Evolutionary conservation across 306 rosid species (phyloP).

Genomic region (Quercus cerris): DNA sequence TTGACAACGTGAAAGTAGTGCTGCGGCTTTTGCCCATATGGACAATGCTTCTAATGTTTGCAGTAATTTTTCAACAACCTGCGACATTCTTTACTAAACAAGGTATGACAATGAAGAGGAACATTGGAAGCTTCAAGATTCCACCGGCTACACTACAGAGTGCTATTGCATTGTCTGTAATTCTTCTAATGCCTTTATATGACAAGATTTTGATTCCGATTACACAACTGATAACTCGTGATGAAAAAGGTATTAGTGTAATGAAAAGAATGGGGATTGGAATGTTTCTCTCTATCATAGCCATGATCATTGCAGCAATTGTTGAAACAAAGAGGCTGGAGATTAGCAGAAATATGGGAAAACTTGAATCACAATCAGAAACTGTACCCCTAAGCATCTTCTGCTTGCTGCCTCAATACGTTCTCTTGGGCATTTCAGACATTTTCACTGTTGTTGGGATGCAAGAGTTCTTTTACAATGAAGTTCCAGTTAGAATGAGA

Average conservation of each 20-base stretch:
- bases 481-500: constrained; percentile 77
- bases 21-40: constrained; percentile 77
- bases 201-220: constrained; percentile 70
- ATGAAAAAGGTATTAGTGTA: constrained; percentile 65
- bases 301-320: constrained; percentile 74
- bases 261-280: constrained; percentile 94
- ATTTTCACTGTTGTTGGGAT: constrained; percentile 93
- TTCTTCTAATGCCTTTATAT: constrained; percentile 78
- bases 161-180: constrained; percentile 69
- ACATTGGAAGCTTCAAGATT: constrained; percentile 66
- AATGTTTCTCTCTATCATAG: constrained; percentile 80
- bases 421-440: constrained; percentile 78
- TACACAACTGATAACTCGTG: constrained; percentile 45
- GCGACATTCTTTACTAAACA: constrained; percentile 91
- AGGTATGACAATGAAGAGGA: constrained; percentile 94
- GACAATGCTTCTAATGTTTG: constrained; percentile 91
- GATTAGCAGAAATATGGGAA: constrained; percentile 36
- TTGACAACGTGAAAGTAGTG: constrained; percentile 47
- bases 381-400: constrained; percentile 67
- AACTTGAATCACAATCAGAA: constrained; percentile 23
- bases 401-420: constrained; percentile 88
- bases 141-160: constrained; percentile 98
- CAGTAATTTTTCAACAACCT: constrained; percentile 88
- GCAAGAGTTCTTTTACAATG: constrained; percentile 94
- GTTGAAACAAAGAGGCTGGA: constrained; percentile 73